A percentile compares a stretch with the other conserved stretches of the same genome.
phyloP scores from a whole-genome alignment of 768 basidiomycete species.

The Phallus indusiatus region DNA sequence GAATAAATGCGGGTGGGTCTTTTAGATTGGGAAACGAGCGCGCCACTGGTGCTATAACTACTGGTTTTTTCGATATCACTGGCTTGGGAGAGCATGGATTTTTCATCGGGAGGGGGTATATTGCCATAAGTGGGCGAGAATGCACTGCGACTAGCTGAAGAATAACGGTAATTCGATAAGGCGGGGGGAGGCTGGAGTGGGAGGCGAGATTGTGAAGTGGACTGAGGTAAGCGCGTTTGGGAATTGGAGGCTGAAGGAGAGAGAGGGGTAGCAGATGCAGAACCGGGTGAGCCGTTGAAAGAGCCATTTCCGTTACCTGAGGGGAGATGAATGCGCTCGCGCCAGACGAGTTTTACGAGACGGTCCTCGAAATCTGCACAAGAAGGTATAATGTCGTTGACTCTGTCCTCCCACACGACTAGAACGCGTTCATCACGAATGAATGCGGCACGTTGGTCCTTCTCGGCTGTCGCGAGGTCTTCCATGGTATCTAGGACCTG shows the following conservation, averaged over 20 bases:
- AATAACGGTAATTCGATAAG: slow-evolving; percentile 10
- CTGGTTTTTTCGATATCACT: slow-evolving; percentile 1
- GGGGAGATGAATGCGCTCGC: slow-evolving; percentile 19
- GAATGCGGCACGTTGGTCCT: slow-evolving; percentile 58
- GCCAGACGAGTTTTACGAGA: slow-evolving; percentile 49
- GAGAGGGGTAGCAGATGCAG: not conserved
- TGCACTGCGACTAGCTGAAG: not conserved
- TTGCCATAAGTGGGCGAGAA: not conserved
- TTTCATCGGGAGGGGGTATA: not conserved
- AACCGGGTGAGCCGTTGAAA: not conserved
- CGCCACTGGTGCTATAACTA: slow-evolving; percentile 18
- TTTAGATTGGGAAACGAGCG: slow-evolving; percentile 13
- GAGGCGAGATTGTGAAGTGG: not conserved
- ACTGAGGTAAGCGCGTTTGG: not conserved
- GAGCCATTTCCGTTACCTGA: not conserved
- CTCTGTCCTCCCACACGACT: slow-evolving; percentile 74
- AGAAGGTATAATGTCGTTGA: slow-evolving; percentile 62
- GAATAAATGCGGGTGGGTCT: slow-evolving; percentile 28
- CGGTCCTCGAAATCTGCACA: slow-evolving; percentile 46
- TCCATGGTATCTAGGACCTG: slow-evolving; percentile 76
- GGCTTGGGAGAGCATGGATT: not conserved
- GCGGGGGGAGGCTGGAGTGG: slow-evolving; percentile 18
- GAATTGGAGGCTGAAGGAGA: not conserved
- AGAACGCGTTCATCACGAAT: slow-evolving; percentile 79
- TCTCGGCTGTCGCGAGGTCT: slow-evolving; percentile 53